Evolutionary conservation across 2,329 filamentous ascomycete genomes (phyloP).

Genomic region (Pseudogymnoascus sp.): DNA sequence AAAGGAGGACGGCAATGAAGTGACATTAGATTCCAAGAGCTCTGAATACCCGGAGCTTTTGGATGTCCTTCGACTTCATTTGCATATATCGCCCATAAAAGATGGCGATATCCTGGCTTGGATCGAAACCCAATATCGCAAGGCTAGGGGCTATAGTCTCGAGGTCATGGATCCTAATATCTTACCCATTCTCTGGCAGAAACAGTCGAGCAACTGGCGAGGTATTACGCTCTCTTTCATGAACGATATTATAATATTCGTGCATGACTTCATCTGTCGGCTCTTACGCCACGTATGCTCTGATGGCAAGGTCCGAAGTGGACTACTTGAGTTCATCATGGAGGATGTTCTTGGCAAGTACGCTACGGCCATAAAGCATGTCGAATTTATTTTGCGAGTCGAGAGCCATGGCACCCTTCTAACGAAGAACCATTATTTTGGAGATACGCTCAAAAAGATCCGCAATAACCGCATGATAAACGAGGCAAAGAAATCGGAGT

Average conservation of each 20-base stretch:
- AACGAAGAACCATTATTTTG: conserved; percentile 50
- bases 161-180: not conserved
- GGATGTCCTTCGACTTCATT: not conserved
- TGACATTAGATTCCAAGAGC: not conserved
- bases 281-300: conserved; percentile 13
- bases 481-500: no score
- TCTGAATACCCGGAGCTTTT: not conserved
- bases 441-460: conserved; percentile 25
- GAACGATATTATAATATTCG: conserved; percentile 41
- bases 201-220: conserved; percentile 49
- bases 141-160: not conserved
- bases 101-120: not conserved
- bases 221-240: conserved; percentile 41
- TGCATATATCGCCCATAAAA: not conserved
- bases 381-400: conserved; percentile 44
- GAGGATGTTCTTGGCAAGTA: conserved; percentile 38
- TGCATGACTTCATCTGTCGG: conserved; percentile 41
- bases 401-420: conserved; percentile 40
- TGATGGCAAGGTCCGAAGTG: conserved; percentile 37
- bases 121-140: conserved; percentile 8
- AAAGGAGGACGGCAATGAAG: no score
- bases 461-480: no score
- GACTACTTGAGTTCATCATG: conserved; percentile 25
- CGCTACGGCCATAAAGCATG: conserved; percentile 39
- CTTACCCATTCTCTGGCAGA: conserved; percentile 24